Evolutionary conservation across 352 stramenopile genomes (phyloP).

Genomic region (Globisporangium viniferum): DNA sequence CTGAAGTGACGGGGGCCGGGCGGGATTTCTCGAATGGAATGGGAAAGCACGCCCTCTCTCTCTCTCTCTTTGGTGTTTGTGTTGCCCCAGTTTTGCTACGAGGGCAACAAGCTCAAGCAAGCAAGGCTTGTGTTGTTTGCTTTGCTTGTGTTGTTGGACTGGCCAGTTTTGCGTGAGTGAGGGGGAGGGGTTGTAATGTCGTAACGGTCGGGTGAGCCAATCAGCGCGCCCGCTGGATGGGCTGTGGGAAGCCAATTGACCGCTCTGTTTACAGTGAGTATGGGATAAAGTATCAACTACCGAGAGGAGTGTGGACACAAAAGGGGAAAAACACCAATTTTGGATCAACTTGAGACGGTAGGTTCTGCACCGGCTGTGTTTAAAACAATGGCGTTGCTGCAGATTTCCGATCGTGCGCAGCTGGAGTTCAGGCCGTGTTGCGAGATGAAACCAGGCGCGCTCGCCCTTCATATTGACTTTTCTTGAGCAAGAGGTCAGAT

Average conservation of each 20-base stretch:
- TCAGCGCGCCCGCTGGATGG: not conserved
- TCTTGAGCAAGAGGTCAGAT: not conserved
- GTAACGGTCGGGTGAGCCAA: not conserved
- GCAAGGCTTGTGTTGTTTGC: too few relatives aligned
- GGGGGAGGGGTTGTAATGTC: not conserved
- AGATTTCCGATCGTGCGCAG: not conserved
- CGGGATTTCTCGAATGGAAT: slow-evolving; percentile 10
- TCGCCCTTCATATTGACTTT: not conserved
- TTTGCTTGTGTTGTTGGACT: too few relatives aligned
- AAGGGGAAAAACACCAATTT: not conserved
- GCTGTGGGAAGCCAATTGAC: not conserved
- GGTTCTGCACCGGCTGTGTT: not conserved
- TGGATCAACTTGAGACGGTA: not conserved
- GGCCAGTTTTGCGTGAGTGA: not conserved
- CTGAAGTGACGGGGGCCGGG: not conserved
- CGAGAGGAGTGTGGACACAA: not conserved
- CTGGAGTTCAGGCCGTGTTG: not conserved
- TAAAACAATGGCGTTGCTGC: not conserved
- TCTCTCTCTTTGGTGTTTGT: not conserved
- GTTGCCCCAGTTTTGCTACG: too few relatives aligned
- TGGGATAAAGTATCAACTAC: not conserved
- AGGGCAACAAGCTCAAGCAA: too few relatives aligned
- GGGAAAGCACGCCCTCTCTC: not conserved
- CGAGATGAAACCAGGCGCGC: not conserved
- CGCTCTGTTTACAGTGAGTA: not conserved